Conservation (phyloP, 2,329 filamentous ascomycete species). For the Aspergillus sp. region DNA sequence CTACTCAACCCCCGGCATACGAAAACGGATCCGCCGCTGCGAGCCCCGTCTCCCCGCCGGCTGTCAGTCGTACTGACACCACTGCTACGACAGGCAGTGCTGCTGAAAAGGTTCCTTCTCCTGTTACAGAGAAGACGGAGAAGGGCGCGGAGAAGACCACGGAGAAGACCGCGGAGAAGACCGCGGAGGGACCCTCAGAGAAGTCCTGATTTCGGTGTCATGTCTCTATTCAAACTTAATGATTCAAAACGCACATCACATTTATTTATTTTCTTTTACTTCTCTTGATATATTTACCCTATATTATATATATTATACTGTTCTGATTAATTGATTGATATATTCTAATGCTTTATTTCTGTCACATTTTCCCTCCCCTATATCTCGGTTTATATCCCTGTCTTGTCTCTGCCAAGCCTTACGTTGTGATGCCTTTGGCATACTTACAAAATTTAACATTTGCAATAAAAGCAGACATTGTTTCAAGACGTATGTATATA, state of each 20-base stretch:
- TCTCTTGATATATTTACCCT: neutral
- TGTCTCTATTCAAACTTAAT: neutral
- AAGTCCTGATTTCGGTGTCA: neutral
- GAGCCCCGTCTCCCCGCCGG: conserved; percentile 9
- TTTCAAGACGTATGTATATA: too few relatives aligned
- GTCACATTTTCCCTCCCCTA: too few relatives aligned
- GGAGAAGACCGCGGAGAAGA: neutral
- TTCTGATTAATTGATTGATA: neutral
- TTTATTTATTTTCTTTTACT: neutral
- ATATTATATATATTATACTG: neutral
- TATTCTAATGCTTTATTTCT: too few relatives aligned
- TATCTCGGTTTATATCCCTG: too few relatives aligned
- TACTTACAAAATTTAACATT: too few relatives aligned
- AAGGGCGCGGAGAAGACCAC: neutral
- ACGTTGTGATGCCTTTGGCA: too few relatives aligned
- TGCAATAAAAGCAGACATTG: too few relatives aligned
- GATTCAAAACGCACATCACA: neutral
- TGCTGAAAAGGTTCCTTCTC: conserved; percentile 4
- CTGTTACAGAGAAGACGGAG: conserved; percentile 10
- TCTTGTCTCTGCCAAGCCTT: too few relatives aligned
- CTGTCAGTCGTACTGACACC: conserved; percentile 12
- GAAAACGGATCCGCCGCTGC: conserved; percentile 23
- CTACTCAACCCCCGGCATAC: conserved; percentile 26
- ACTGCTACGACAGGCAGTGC: neutral
- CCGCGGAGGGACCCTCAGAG: neutral